A percentile compares a stretch with the other conserved stretches of the same genome.
These are phyloP conservation scores for Fusarium tuaranense DNA, from an alignment of 2,329 filamentous ascomycete species.

Conservation along the genomic window DNA sequence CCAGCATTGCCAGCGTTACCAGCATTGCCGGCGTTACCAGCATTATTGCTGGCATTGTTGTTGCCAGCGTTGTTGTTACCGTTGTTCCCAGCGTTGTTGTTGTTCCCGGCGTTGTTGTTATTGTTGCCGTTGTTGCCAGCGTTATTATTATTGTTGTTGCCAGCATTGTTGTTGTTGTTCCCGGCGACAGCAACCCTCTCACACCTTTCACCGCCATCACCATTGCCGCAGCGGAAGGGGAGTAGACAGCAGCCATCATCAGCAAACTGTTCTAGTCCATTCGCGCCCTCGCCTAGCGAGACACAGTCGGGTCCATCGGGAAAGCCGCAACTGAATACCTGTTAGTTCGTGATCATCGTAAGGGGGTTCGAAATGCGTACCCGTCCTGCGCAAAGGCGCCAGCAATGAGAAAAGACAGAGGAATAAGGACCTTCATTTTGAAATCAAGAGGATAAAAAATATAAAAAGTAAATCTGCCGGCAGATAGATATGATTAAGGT, in stretches of 20 bases:
- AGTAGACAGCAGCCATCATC: neutral
- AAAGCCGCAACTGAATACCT: neutral
- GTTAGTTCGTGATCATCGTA: neutral
- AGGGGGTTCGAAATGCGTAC: neutral
- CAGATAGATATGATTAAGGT: neutral
- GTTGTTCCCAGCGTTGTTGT: neutral
- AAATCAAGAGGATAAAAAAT: neutral
- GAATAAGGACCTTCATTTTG: neutral
- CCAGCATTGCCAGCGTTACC: neutral
- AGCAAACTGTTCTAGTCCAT: conserved; percentile 1
- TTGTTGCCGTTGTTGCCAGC: neutral
- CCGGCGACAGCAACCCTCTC: neutral
- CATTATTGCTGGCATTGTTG: neutral
- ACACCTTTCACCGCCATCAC: neutral
- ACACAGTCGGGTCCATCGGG: neutral
- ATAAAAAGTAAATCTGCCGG: neutral
- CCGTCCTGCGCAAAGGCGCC: neutral
- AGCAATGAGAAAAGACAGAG: neutral
- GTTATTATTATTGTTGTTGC: neutral
- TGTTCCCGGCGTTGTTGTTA: neutral
- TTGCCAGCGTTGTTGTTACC: neutral
- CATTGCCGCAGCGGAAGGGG: neutral
- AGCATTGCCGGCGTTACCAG: neutral
- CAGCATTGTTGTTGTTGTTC: neutral
- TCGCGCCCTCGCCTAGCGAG: neutral